A percentile compares a stretch with the other conserved stretches of the same genome.
Conservation (phyloP, 352 stramenopile species). For the Globisporangium nodosum region DNA sequence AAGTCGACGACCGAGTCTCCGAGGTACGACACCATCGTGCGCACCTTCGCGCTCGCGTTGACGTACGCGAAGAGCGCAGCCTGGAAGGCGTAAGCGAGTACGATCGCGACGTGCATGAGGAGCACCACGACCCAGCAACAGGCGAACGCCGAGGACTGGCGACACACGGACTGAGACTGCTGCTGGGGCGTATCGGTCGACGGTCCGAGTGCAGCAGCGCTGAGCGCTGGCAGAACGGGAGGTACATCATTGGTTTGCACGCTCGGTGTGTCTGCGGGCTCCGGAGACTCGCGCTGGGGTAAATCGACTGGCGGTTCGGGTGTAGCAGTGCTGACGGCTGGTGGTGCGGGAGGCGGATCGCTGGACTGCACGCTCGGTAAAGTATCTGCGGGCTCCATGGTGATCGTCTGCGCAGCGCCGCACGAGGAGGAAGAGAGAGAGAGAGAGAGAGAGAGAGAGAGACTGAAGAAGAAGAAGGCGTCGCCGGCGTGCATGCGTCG, state of each 20-base stretch:
- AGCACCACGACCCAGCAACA: constrained; percentile 4
- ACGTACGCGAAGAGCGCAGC: constrained; percentile 5
- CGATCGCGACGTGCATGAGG: constrained; percentile 1
- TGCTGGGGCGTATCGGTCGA: not conserved
- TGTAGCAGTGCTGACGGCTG: too few species aligned
- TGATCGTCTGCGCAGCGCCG: too few species aligned
- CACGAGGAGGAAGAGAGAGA: too few species aligned
- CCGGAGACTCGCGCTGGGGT: not conserved
- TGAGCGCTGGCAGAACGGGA: not conserved
- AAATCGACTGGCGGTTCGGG: too few species aligned
- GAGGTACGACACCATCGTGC: constrained; percentile 3
- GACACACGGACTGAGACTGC: not conserved
- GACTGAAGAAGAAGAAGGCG: too few species aligned
- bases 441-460: too few species aligned
- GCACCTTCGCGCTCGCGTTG: constrained; percentile 1
- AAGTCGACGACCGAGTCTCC: constrained; percentile 3
- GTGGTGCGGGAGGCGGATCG: too few species aligned
- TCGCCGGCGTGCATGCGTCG: too few species aligned
- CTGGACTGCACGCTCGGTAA: too few species aligned
- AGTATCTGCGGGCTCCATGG: too few species aligned
- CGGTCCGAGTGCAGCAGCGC: not conserved
- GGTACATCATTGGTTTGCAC: not conserved
- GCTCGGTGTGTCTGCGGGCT: not conserved
- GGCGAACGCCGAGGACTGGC: not conserved
- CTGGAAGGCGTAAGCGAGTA: constrained; percentile 2